phyloP scores from a whole-genome alignment of 2,329 filamentous ascomycete genomes.

The Cercospora sp. region DNA sequence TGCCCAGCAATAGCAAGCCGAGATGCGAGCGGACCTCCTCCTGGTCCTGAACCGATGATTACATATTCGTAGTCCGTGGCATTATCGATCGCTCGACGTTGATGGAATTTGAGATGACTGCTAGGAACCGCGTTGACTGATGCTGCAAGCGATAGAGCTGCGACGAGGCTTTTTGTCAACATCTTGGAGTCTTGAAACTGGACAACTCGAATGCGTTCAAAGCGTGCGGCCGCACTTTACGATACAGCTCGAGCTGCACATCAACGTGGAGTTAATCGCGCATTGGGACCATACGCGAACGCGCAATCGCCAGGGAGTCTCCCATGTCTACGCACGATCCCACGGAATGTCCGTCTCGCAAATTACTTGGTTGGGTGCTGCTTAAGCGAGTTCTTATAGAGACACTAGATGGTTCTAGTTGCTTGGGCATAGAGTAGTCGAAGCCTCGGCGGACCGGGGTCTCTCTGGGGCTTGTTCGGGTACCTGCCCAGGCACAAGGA shows the following conservation, averaged over 20 bases:
- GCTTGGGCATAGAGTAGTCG: not conserved
- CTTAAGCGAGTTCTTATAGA: not conserved
- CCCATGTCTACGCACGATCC: not conserved
- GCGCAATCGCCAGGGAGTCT: not conserved
- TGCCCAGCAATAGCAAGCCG: constrained; percentile 61
- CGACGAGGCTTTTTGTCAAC: not conserved
- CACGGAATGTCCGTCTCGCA: not conserved
- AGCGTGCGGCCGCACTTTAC: not conserved
- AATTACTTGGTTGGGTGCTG: not conserved
- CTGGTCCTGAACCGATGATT: constrained; percentile 62
- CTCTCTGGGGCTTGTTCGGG: not conserved
- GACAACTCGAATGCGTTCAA: not conserved
- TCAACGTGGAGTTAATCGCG: not conserved
- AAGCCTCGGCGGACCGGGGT: not conserved
- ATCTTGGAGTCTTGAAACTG: not conserved
- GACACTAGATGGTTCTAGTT: not conserved
- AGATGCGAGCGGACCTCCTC: constrained; percentile 60
- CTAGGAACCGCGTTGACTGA: not conserved
- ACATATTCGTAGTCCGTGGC: constrained; percentile 59
- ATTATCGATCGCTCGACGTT: not conserved
- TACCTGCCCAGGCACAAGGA: not conserved
- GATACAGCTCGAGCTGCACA: not conserved
- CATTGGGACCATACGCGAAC: not conserved
- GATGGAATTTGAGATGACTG: constrained; percentile 2
- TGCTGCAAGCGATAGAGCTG: constrained; percentile 2